Conservation (phyloP, 352 stramenopile species). For the Pythium monospermum region DNA sequence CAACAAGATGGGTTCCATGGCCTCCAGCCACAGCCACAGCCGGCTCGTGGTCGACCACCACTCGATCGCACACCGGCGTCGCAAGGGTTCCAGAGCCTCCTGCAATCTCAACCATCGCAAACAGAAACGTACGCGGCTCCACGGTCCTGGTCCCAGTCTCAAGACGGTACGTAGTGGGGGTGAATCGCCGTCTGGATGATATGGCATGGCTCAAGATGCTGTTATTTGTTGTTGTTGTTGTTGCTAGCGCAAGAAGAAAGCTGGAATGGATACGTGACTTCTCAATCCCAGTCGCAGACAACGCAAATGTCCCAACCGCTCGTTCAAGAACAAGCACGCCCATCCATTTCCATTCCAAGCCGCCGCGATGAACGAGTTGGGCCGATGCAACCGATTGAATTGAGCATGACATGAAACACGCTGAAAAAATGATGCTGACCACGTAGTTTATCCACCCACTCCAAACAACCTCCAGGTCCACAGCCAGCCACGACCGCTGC, state of each 20-base stretch:
- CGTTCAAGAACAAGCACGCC: neutral
- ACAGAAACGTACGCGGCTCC: neutral
- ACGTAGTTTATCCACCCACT: neutral
- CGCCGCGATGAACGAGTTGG: conserved; percentile 10
- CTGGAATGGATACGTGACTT: conserved; percentile 31
- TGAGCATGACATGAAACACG: conserved; percentile 26
- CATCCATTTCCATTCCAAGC: neutral
- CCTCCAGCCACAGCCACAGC: neutral
- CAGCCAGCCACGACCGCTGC: neutral
- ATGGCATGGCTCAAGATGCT: no score
- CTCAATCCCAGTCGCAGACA: conserved; percentile 35
- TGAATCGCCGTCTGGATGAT: neutral
- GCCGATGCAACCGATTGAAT: neutral
- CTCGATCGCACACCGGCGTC: neutral
- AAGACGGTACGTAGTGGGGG: conserved; percentile 12
- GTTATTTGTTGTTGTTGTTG: no score
- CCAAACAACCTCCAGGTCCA: conserved; percentile 6
- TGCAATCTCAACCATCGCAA: neutral
- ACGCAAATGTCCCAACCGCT: conserved; percentile 31
- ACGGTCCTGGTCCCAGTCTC: conserved; percentile 3
- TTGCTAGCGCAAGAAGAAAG: conserved; percentile 22
- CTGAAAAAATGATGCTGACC: conserved; percentile 28
- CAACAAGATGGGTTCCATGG: neutral
- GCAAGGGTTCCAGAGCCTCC: neutral
- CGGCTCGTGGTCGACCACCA: neutral